These are phyloP conservation scores for Cryphonectria japonica DNA, from an alignment of 2,329 filamentous ascomycete genomes.

Conservation along the genomic window DNA sequence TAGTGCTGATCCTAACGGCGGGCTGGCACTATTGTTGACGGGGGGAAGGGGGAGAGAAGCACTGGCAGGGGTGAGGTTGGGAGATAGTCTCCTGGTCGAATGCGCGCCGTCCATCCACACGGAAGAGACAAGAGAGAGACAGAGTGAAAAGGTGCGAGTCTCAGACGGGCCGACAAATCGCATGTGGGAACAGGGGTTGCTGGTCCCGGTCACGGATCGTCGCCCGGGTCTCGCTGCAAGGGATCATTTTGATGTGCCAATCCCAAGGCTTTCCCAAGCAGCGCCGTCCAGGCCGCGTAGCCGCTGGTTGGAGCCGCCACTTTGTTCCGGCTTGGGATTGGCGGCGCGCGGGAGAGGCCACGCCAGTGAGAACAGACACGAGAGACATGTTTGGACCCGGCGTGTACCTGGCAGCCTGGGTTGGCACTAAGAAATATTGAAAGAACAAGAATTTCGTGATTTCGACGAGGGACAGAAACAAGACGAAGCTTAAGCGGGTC, in stretches of 20 bases:
- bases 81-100: background rate
- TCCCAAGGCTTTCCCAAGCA: background rate
- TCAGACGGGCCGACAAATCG: constrained; percentile 4
- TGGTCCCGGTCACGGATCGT: background rate
- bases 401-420: background rate
- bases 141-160: background rate
- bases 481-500: background rate
- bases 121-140: background rate
- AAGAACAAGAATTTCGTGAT: background rate
- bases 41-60: background rate
- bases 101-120: background rate
- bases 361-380: background rate
- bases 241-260: background rate
- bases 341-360: background rate
- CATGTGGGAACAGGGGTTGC: constrained; percentile 1
- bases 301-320: background rate
- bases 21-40: background rate
- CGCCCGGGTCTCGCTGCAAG: constrained; percentile 11
- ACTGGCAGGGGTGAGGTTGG: background rate
- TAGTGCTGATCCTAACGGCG: background rate
- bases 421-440: background rate
- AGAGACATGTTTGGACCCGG: background rate
- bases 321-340: background rate
- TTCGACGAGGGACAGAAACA: background rate
- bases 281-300: background rate